Conservation (phyloP, 2,329 filamentous ascomycete genomes). For the Calycina herbarum region DNA sequence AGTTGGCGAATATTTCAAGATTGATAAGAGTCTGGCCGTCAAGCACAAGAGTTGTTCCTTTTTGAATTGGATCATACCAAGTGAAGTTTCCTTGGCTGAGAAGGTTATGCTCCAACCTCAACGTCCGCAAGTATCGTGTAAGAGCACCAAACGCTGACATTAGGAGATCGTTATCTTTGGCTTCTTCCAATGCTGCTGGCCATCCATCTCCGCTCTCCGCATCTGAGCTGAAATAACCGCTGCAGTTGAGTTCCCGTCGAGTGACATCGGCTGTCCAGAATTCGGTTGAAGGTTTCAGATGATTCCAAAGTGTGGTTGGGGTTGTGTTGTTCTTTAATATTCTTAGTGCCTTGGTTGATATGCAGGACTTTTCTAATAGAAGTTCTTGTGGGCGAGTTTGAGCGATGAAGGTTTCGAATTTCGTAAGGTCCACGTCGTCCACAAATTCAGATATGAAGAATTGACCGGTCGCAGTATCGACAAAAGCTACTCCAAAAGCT, state of each 20-base stretch:
- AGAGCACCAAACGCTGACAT: constrained; percentile 93
- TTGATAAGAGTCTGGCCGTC: constrained; percentile 97
- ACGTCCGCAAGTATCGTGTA: constrained; percentile 77
- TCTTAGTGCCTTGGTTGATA: constrained; percentile 85
- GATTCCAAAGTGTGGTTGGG: constrained; percentile 93
- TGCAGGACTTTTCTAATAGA: constrained; percentile 79
- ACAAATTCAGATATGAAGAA: constrained; percentile 92
- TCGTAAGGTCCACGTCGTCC: constrained; percentile 90
- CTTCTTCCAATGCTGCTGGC: constrained; percentile 73
- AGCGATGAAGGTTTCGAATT: constrained; percentile 94
- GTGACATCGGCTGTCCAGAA: constrained; percentile 89
- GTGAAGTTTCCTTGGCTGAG: constrained; percentile 89
- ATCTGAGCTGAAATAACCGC: constrained; percentile 72
- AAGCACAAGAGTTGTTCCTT: constrained; percentile 82
- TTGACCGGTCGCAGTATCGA: constrained; percentile 92
- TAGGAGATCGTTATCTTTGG: constrained; percentile 73
- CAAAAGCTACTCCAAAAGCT: constrained; percentile 87
- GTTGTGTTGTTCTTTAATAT: constrained; percentile 95
- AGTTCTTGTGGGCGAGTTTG: constrained; percentile 88
- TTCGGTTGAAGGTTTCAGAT: constrained; percentile 81
- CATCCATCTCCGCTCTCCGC: constrained; percentile 61
- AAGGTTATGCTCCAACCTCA: constrained; percentile 87
- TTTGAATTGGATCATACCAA: constrained; percentile 88
- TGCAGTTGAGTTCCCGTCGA: constrained; percentile 75
- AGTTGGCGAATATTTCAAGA: constrained; percentile 95